phyloP scores from a whole-genome alignment of 1,284 basidiomycete species.

The Microbotryum intermedium region DNA sequence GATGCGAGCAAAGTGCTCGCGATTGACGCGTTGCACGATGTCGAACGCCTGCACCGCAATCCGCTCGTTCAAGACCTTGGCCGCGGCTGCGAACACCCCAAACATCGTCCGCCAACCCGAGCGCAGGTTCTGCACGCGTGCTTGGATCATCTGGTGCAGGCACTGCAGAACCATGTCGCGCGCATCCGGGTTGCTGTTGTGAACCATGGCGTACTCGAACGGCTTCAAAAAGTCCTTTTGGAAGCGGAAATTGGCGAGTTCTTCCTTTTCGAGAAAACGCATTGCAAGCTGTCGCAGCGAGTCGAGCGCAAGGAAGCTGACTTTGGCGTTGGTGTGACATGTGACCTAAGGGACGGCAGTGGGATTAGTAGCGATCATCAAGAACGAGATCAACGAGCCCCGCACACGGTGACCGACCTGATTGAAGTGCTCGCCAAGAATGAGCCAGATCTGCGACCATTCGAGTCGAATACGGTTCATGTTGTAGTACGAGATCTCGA shows the following conservation, averaged over 20 bases:
- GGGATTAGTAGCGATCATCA: not conserved
- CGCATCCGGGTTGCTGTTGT: conserved; percentile 89
- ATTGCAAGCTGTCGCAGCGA: conserved; percentile 96
- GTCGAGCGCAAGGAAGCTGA: conserved; percentile 94
- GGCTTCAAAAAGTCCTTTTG: conserved; percentile 99
- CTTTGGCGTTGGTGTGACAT: conserved; percentile 94
- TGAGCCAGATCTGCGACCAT: conserved; percentile 97
- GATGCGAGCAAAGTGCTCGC: conserved; percentile 81
- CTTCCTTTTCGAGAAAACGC: conserved; percentile 98
- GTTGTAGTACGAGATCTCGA: conserved; percentile 99
- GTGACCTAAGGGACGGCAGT: conserved; percentile 58
- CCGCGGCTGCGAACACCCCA: conserved; percentile 91
- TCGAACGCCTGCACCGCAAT: conserved; percentile 93
- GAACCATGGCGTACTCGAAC: conserved; percentile 95
- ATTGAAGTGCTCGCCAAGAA: conserved; percentile 97
- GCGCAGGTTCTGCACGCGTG: conserved; percentile 84
- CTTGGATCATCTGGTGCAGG: conserved; percentile 97
- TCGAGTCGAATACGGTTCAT: conserved; percentile 98
- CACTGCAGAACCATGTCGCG: conserved; percentile 98
- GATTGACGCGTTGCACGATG: conserved; percentile 83
- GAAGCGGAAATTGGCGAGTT: conserved; percentile 96
- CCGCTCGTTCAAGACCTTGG: conserved; percentile 72
- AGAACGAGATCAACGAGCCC: not conserved
- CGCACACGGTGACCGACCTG: conserved; percentile 51
- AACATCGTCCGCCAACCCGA: conserved; percentile 99